Conservation (phyloP, 2,329 filamentous ascomycete genomes). For the Pseudocercospora crystallina region DNA sequence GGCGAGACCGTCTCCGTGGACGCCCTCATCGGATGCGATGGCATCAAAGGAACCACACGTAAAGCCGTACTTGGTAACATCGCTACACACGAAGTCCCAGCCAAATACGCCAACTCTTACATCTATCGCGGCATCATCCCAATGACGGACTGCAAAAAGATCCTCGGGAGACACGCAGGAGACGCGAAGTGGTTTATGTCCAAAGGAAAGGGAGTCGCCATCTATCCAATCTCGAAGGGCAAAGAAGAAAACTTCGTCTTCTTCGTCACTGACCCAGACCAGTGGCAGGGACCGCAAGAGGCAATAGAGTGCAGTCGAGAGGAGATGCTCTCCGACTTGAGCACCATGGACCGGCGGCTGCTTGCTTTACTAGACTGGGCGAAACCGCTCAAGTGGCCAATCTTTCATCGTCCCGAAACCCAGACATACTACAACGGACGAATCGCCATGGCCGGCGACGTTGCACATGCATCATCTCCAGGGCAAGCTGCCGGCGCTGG, state of each 20-base stretch:
- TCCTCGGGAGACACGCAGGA: conserved; percentile 24
- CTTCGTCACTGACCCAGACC: conserved; percentile 41
- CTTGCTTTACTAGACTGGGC: conserved; percentile 25
- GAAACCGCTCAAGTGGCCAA: conserved; percentile 47
- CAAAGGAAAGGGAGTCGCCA: conserved; percentile 8
- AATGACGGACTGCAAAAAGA: conserved; percentile 43
- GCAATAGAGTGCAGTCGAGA: conserved; percentile 30
- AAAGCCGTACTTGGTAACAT: conserved; percentile 52
- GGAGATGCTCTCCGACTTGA: conserved; percentile 12
- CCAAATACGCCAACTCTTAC: conserved; percentile 58
- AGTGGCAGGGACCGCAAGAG: conserved; percentile 40
- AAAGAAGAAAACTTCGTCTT: conserved; percentile 58
- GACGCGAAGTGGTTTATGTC: conserved; percentile 25
- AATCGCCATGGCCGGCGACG: conserved; percentile 55
- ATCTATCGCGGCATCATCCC: conserved; percentile 64
- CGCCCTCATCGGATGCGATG: conserved; percentile 60
- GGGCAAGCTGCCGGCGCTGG: conserved; percentile 59
- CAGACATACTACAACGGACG: conserved; percentile 39
- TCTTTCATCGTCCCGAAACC: conserved; percentile 48
- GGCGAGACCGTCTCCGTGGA: conserved; percentile 39
- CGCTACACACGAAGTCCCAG: conserved; percentile 43
- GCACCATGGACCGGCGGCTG: conserved; percentile 8
- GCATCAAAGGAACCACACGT: conserved; percentile 59
- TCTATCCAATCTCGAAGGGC: conserved; percentile 59
- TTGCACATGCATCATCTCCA: conserved; percentile 57